Conservation (phyloP, 1,284 basidiomycete species). For the Fomitopsis pinicola region DNA sequence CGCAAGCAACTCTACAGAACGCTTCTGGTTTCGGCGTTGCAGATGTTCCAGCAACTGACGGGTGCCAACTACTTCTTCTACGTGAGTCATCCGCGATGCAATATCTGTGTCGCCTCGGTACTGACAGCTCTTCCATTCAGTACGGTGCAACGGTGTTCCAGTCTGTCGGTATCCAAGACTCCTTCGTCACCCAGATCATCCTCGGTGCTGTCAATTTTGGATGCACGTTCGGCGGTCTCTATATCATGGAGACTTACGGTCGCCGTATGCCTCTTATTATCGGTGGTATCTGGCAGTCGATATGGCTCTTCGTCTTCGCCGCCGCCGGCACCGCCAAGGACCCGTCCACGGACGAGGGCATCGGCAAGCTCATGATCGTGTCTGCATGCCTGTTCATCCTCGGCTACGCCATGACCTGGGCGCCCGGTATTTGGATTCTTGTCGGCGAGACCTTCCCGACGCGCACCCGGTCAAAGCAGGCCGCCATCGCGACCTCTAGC, state of each 20-base stretch:
- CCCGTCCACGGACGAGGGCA: slow-evolving; percentile 41
- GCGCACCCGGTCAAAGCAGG: slow-evolving; percentile 73
- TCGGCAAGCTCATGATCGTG: slow-evolving; percentile 71
- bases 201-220: slow-evolving; percentile 67
- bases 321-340: slow-evolving; percentile 67
- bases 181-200: slow-evolving; percentile 71
- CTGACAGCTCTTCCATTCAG: slow-evolving; percentile 9
- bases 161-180: slow-evolving; percentile 63
- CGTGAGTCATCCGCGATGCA: slow-evolving; percentile 15
- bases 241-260: slow-evolving; percentile 68
- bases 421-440: slow-evolving; percentile 71
- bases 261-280: slow-evolving; percentile 59
- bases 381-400: slow-evolving; percentile 78
- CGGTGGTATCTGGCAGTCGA: slow-evolving; percentile 70
- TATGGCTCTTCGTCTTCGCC: slow-evolving; percentile 78
- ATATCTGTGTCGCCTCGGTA: not conserved
- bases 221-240: slow-evolving; percentile 68
- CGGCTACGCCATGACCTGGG: slow-evolving; percentile 77
- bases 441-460: slow-evolving; percentile 78
- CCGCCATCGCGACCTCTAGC: slow-evolving; percentile 62
- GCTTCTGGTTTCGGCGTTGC: slow-evolving; percentile 62
- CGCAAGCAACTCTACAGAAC: slow-evolving; percentile 62
- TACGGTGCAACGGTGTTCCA: slow-evolving; percentile 70
- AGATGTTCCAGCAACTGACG: slow-evolving; percentile 74
- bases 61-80: slow-evolving; percentile 72